Base-by-base conservation (phyloP, 2,329 filamentous ascomycete species). In the Dothideomycetidae sp. region DNA sequence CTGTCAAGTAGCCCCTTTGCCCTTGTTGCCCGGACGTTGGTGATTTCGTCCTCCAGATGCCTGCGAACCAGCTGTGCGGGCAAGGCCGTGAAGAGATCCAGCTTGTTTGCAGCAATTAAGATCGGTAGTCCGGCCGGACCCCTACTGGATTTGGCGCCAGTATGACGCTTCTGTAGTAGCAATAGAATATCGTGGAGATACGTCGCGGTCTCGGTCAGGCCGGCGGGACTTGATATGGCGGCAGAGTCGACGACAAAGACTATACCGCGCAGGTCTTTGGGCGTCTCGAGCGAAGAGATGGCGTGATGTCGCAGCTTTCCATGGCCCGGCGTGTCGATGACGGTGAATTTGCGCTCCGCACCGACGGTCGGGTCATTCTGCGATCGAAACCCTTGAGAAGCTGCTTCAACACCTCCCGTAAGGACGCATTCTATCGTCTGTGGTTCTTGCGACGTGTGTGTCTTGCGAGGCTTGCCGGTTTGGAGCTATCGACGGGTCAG, bases 171-270 rank as follows among this genome's bases (percentile, higher is more conserved):
- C 63, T 96, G 90, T 41, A 98, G 66, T 3, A 71, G 56, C 3
- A 96, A 67, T n/a, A 98, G 70, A 1, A 92, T 63, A 44, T 96
- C 86, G 62, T 96, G 84, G 10, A 98, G 71, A 53, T 92, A 96
- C 35, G 73, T 71, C 0, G 85, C 86, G 0, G 84, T 73, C 31
- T 84, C 74, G 5, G 77, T 70, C 5, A 94, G 64, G 1, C 66
- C 63, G 1, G 57, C 50, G 19, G 54, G 53, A 4, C 61, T 53
- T 33, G 54, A 54, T 3, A 53, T 35, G 1, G 50, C 50, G 4
- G 53, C 55, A 9, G 86, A 81, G 57, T 98, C 90, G n/a, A 93
- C 73, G 44, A 94, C 63, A 57, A 88, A 98, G 36, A 96, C 70
- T 36, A 96, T 66, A 12, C 80, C 86, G 29, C 71, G 71, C 33